Base-by-base conservation (phyloP, 768 basidiomycete genomes). In the Mycena amicta region DNA sequence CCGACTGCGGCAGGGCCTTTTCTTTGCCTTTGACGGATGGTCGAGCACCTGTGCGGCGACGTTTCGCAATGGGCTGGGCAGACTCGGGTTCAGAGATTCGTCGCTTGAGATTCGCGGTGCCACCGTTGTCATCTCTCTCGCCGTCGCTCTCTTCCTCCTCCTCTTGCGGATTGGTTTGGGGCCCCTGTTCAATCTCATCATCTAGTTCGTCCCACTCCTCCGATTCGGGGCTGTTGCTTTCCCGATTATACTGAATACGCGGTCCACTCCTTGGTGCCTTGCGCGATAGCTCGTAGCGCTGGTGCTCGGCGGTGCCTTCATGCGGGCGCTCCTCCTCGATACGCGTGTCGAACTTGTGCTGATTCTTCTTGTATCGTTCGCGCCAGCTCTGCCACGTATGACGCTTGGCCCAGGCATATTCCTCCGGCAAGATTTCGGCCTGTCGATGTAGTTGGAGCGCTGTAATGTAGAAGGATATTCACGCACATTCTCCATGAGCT, bases 331-430 rank as follows among this genome's bases (percentile, higher is more conserved):
- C 62, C 20, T 60, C 29, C 0, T 62, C 60, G 50, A 84, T 82
- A n/a, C 58, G 54, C 12, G 5, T 26, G 51, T 83, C 72, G 33
- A 83, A 73, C 16, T 56, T 43, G 0, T 43, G 53, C 29, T 52
- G 52, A 23, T 76, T 71, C 57, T 74, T 81, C 54, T 77, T 81
- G 59, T 82, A 83, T 15, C 76, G 73, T 46, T 80, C 72, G 26
- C 76, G 72, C 81, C 82, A 83, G 23, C 82, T 80, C 54, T 77
- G 67, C 62, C 71, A 71, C 4, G 80, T 65, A 66, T 85, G 83
- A 6, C 76, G 70, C 0, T 25, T 55, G 4, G 66, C 76, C 83
- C 83, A 85, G 0, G 33, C 50, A 53, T 69, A 75, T 22, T 66
- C 63, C 1, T 66, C 50, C 8, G 70, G 70, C 18, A 66, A 58